phyloP scores from a whole-genome alignment of 257 asterid species.

The Pogostemon cablin region DNA sequence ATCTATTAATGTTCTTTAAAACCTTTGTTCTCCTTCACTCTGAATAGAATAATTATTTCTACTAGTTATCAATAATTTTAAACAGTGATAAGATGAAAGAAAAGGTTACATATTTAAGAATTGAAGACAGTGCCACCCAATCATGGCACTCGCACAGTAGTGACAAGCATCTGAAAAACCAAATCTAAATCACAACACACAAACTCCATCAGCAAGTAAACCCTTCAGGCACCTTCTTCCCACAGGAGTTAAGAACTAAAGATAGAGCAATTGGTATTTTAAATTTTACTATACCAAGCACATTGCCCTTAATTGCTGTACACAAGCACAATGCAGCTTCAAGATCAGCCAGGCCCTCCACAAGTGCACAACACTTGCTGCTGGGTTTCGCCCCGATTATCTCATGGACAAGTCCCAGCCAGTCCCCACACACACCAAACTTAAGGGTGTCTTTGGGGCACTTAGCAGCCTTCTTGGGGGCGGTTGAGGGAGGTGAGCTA shows the following conservation, averaged over 20 bases:
- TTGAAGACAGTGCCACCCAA: neutral
- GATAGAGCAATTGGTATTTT: conserved; percentile 68
- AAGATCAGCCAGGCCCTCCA: conserved; percentile 72
- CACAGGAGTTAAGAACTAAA: conserved; percentile 69
- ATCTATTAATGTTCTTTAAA: too few species aligned
- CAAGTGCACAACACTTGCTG: conserved; percentile 59
- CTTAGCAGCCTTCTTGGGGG: conserved; percentile 43
- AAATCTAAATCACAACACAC: conserved; percentile 20
- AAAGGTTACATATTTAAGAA: neutral
- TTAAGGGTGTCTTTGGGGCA: conserved; percentile 82
- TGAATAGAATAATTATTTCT: too few species aligned
- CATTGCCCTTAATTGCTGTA: conserved; percentile 79
- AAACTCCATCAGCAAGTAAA: conserved; percentile 49
- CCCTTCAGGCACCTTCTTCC: conserved; percentile 77
- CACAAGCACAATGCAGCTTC: conserved; percentile 92
- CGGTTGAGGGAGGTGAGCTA: conserved; percentile 32
- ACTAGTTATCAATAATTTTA: neutral
- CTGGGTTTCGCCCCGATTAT: conserved; percentile 67
- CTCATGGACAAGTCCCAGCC: conserved; percentile 86
- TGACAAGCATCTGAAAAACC: conserved; percentile 2
- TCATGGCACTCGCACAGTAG: neutral
- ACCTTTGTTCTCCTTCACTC: too few species aligned
- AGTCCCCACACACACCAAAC: conserved; percentile 85
- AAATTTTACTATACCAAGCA: conserved; percentile 51
- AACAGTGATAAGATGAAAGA: neutral